Conservation (phyloP, 2,329 filamentous ascomycete species). For the Dactylellina leptospora region DNA sequence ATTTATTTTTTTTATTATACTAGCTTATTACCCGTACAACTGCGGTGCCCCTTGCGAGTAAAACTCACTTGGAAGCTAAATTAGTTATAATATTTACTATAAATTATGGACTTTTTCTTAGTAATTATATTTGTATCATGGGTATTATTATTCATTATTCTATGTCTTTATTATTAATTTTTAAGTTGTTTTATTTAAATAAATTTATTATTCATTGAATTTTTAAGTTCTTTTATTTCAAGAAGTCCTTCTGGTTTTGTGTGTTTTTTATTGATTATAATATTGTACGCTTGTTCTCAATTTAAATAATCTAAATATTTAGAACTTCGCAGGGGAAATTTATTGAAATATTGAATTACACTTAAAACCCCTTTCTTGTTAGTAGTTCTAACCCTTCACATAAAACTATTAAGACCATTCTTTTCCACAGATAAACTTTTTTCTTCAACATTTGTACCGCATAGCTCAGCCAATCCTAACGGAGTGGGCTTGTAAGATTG, state of each 20-base stretch:
- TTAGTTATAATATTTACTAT: constrained; percentile 1
- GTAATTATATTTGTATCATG: no score
- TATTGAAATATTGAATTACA: constrained; percentile 7
- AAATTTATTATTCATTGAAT: constrained; percentile 5
- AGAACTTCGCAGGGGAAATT: no score
- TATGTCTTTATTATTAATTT: neutral
- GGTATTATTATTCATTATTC: neutral
- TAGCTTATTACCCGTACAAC: neutral
- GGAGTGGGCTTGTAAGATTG: neutral
- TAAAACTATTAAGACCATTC: constrained; percentile 8
- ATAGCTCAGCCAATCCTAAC: neutral
- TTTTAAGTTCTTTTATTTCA: neutral
- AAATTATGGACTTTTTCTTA: constrained; percentile 13
- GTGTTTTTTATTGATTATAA: neutral
- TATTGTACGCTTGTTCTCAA: neutral
- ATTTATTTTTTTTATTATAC: constrained; percentile 3
- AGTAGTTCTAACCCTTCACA: constrained; percentile 8
- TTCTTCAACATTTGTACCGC: neutral
- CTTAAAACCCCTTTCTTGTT: constrained; percentile 10
- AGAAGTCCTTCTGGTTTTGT: neutral
- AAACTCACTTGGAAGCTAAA: no score
- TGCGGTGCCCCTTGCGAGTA: neutral
- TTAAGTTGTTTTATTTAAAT: constrained; percentile 4
- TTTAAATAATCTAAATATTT: neutral
- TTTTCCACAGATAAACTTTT: constrained; percentile 3